A percentile compares a stretch with the other conserved stretches of the same genome.
Conservation (phyloP, 2,329 filamentous ascomycete genomes). For the Coniochaeta sp. region DNA sequence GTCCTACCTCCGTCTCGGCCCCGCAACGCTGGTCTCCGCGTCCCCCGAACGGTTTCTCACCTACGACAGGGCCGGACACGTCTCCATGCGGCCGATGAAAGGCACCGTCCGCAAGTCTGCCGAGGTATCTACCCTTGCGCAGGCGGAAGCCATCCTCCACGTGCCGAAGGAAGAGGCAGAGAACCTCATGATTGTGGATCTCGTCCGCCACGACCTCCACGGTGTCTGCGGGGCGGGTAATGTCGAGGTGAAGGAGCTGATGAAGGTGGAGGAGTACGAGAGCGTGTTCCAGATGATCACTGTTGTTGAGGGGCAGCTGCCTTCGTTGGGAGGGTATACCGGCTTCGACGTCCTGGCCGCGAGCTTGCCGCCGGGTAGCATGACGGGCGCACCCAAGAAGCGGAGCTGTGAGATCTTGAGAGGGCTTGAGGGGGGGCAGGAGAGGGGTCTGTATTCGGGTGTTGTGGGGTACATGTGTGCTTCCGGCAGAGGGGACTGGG, state of each 20-base stretch:
- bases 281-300: slow-evolving; percentile 90
- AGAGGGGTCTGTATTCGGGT: slow-evolving; percentile 76
- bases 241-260: slow-evolving; percentile 68
- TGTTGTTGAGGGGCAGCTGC: slow-evolving; percentile 66
- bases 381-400: slow-evolving; percentile 96
- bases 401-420: slow-evolving; percentile 78
- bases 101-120: slow-evolving; percentile 80
- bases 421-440: slow-evolving; percentile 53
- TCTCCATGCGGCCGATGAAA: slow-evolving; percentile 90
- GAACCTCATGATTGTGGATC: slow-evolving; percentile 96
- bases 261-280: slow-evolving; percentile 84
- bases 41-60: slow-evolving; percentile 86
- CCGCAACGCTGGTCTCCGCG: slow-evolving; percentile 67
- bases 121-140: slow-evolving; percentile 56
- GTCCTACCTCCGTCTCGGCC: slow-evolving; percentile 66
- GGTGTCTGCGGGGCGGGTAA: slow-evolving; percentile 69
- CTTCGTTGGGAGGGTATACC: slow-evolving; percentile 30
- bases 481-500: slow-evolving; percentile 80
- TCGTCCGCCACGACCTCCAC: slow-evolving; percentile 90
- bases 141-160: slow-evolving; percentile 66
- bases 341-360: slow-evolving; percentile 71
- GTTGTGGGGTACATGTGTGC: slow-evolving; percentile 87
- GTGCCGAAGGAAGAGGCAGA: slow-evolving; percentile 88
- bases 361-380: slow-evolving; percentile 81
- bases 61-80: slow-evolving; percentile 41